A percentile compares a stretch with the other conserved stretches of the same genome.
phyloP scores from a whole-genome alignment of 1,139 yeast genomes.

The Yamadazyma atmosphaerica region DNA sequence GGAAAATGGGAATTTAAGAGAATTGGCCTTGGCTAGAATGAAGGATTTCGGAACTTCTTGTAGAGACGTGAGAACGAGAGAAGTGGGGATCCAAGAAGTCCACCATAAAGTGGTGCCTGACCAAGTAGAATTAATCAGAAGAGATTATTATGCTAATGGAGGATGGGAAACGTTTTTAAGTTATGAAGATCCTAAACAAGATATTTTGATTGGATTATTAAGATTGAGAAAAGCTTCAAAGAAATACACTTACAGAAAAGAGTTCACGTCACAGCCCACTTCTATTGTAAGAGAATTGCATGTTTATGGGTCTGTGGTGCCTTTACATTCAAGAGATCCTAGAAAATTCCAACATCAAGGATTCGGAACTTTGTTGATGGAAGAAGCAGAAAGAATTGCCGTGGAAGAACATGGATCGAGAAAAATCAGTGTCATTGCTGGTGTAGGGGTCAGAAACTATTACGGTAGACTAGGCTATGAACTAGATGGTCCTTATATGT shows the following conservation, averaged over 20 bases:
- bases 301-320: conserved; percentile 97
- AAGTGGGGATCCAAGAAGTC: conserved; percentile 97
- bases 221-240: conserved; percentile 88
- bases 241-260: conserved; percentile 88
- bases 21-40: conserved; percentile 95
- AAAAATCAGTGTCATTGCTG: conserved; percentile 91
- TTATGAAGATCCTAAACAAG: conserved; percentile 97
- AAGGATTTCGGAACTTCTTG: conserved; percentile 96
- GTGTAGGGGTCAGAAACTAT: conserved; percentile 97
- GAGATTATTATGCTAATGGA: conserved; percentile 96
- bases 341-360: conserved; percentile 99
- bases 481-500: conserved; percentile 96
- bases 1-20: conserved; percentile 95
- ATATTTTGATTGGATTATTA: conserved; percentile 86
- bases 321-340: conserved; percentile 96
- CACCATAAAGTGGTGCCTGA: conserved; percentile 97
- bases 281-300: conserved; percentile 94
- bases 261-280: conserved; percentile 79
- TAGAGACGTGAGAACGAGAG: conserved; percentile 97
- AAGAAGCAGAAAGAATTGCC: conserved; percentile 96
- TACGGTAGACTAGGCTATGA: conserved; percentile 89
- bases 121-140: conserved; percentile 90
- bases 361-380: conserved; percentile 95
- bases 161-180: conserved; percentile 98
- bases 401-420: conserved; percentile 91